phyloP scores from a whole-genome alignment of 805 yeast genomes.

The Candida jianshihensis region DNA sequence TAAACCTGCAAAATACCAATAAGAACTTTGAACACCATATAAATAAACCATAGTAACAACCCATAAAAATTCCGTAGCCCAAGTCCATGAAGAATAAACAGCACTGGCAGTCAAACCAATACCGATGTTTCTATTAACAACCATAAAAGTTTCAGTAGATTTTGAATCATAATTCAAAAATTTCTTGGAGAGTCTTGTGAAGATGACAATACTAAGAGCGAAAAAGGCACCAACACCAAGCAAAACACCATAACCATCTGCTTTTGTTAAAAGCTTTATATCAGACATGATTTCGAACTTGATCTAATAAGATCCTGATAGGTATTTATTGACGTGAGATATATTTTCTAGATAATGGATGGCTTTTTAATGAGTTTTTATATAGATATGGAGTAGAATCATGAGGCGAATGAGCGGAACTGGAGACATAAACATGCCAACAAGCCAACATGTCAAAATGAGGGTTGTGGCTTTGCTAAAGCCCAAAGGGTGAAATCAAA shows the following conservation, averaged over 20 bases:
- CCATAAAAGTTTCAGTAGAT: conserved; percentile 33
- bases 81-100: conserved; percentile 39
- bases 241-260: conserved; percentile 31
- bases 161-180: conserved; percentile 33
- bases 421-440: no score
- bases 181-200: conserved; percentile 27
- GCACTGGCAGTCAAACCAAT: conserved; percentile 35
- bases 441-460: no score
- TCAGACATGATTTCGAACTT: background rate
- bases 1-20: conserved; percentile 29
- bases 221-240: conserved; percentile 37
- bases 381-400: no score
- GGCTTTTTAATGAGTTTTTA: no score
- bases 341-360: no score
- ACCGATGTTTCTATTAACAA: conserved; percentile 33
- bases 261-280: background rate
- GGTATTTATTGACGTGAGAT: no score
- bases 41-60: conserved; percentile 31
- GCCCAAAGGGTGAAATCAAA: no score
- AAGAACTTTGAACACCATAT: conserved; percentile 33
- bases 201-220: conserved; percentile 32
- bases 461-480: no score
- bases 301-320: no score
- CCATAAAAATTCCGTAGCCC: conserved; percentile 33
- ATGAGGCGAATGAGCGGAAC: no score